A percentile compares a stretch with the other conserved stretches of the same genome.
Evolutionary conservation across 257 asterid genomes (phyloP).

Genomic region (Mitragyna speciosa): DNA sequence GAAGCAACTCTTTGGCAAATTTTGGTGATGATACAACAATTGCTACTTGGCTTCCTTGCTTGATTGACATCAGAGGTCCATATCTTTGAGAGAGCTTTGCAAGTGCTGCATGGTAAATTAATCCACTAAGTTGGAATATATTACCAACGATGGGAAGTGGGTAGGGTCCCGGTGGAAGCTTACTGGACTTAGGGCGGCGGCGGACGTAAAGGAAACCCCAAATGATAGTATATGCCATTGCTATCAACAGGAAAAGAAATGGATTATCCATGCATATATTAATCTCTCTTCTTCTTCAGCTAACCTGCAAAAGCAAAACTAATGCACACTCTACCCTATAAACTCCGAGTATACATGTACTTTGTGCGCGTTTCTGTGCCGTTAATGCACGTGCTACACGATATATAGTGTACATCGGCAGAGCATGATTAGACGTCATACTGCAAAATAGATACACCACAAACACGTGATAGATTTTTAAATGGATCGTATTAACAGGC

Average conservation of each 20-base stretch:
- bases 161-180: slow-evolving; percentile 24
- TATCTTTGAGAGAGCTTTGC: slow-evolving; percentile 32
- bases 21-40: slow-evolving; percentile 28
- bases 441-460: no score
- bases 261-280: slow-evolving; percentile 30
- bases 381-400: no score
- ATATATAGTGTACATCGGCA: no score
- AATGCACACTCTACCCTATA: no score
- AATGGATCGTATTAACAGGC: no score
- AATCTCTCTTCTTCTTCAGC: no score
- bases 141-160: slow-evolving; percentile 35
- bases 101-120: slow-evolving; percentile 27
- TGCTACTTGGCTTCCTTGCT: slow-evolving; percentile 26
- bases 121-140: slow-evolving; percentile 31
- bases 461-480: no score
- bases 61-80: slow-evolving; percentile 39
- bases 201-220: not conserved
- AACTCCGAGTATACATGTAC: no score
- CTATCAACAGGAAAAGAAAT: not conserved
- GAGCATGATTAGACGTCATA: no score
- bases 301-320: no score
- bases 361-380: no score
- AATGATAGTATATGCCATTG: not conserved
- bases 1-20: slow-evolving; percentile 26
- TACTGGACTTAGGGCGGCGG: not conserved